phyloP scores from a whole-genome alignment of 1,284 basidiomycete species.

The Phaffia rhodozyma region DNA sequence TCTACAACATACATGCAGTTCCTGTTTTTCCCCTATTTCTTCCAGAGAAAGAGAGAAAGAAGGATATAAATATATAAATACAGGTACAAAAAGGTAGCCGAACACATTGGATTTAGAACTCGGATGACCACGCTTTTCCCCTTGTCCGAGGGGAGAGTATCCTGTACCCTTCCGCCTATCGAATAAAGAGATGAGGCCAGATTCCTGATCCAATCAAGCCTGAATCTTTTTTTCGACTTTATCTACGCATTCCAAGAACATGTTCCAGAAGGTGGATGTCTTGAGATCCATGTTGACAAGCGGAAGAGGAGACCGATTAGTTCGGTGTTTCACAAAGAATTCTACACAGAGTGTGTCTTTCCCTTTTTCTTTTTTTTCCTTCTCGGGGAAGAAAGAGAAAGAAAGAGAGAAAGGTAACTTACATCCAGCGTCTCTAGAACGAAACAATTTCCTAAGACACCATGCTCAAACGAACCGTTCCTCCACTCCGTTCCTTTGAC shows the following conservation, averaged over 20 bases:
- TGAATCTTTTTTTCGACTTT: conserved; percentile 41
- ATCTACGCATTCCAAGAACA: conserved; percentile 50
- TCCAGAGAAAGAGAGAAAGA: too few species aligned
- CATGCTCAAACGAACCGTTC: conserved; percentile 42
- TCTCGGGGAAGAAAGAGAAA: background rate
- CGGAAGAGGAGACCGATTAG: background rate
- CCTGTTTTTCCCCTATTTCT: too few species aligned
- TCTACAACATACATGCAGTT: too few species aligned
- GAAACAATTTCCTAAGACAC: conserved; percentile 50
- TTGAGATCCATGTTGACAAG: conserved; percentile 25
- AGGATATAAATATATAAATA: too few species aligned
- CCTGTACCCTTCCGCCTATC: too few species aligned
- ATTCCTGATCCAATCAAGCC: background rate
- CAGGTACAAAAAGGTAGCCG: too few species aligned
- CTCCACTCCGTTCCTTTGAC: conserved; percentile 56
- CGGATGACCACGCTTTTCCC: too few species aligned
- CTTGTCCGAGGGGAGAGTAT: too few species aligned
- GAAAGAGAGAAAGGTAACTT: conserved; percentile 23
- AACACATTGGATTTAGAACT: too few species aligned
- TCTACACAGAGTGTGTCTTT: too few species aligned
- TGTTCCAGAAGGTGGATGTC: conserved; percentile 52
- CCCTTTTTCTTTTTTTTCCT: too few species aligned
- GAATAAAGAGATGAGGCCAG: too few species aligned
- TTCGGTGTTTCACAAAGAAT: background rate
- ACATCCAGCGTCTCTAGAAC: conserved; percentile 57